phyloP scores from a whole-genome alignment of 257 asterid species.

The Rubia yunnanensis region DNA sequence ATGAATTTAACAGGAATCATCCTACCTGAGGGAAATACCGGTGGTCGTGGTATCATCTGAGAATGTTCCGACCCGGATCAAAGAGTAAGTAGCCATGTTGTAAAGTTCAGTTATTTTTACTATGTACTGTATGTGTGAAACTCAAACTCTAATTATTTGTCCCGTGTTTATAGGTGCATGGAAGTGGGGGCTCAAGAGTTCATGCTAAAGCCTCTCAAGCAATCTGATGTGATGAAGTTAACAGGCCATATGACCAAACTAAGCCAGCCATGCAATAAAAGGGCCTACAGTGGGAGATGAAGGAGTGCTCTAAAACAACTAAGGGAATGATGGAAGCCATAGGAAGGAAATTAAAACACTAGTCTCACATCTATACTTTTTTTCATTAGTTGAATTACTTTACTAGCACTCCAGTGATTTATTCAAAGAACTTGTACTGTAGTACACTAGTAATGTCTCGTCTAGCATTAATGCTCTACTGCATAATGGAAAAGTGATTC shows the following conservation, averaged over 20 bases:
- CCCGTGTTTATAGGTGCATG: constrained; percentile 19
- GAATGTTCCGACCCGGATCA: constrained; percentile 22
- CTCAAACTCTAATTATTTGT: not conserved
- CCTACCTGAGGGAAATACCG: constrained; percentile 28
- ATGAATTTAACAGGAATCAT: constrained; percentile 29
- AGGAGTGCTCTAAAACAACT: not conserved
- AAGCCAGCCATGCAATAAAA: constrained; percentile 17
- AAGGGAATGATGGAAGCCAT: not conserved
- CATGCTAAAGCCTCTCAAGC: constrained; percentile 34
- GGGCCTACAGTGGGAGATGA: constrained; percentile 17
- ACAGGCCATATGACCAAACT: constrained; percentile 19
- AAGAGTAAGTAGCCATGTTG: constrained; percentile 17
- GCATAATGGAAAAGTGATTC: not conserved
- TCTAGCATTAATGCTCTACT: not conserved
- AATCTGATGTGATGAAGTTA: constrained; percentile 32
- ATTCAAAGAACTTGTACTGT: not conserved
- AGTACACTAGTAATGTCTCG: not conserved
- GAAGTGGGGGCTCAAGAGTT: constrained; percentile 36
- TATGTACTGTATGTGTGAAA: not conserved
- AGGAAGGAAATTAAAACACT: not conserved
- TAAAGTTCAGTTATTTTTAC: not conserved
- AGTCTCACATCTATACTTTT: not conserved
- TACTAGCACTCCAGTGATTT: not conserved
- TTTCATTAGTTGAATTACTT: not conserved
- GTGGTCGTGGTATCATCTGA: constrained; percentile 34